Percentiles rank a stretch among this genome's conserved stretches.
These are phyloP conservation scores for Xenosphaeropsis pyriputrescens DNA, from an alignment of 2,329 filamentous ascomycete species.

Conservation along the genomic window DNA sequence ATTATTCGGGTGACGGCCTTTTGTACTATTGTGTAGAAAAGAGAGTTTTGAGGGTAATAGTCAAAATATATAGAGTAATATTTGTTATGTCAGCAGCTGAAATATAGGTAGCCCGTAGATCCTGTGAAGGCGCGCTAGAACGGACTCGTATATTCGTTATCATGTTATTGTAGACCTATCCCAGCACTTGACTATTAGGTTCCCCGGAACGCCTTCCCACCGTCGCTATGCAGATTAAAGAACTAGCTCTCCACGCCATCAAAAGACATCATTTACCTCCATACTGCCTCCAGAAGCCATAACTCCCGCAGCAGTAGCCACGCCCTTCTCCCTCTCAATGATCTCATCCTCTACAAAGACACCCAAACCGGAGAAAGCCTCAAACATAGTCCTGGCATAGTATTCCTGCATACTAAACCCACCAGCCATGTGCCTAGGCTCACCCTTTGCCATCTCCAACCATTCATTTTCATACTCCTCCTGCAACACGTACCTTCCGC, in stretches of 20 bases:
- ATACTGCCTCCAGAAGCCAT: conserved; percentile 22
- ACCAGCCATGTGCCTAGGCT: conserved; percentile 54
- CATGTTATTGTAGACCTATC: too few species aligned
- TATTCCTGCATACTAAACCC: conserved; percentile 79
- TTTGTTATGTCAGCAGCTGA: too few species aligned
- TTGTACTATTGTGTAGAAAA: too few species aligned
- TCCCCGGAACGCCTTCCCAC: conserved; percentile 1
- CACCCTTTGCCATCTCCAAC: conserved; percentile 50
- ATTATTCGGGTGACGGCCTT: too few species aligned
- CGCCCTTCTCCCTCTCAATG: conserved; percentile 16
- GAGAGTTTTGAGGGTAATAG: too few species aligned
- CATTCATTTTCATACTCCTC: conserved; percentile 62
- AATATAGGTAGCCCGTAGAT: neutral
- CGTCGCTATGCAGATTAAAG: neutral
- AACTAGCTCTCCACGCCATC: neutral
- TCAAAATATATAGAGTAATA: too few species aligned
- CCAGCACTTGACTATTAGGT: too few species aligned
- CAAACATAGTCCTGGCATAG: conserved; percentile 64
- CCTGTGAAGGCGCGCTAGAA: too few species aligned
- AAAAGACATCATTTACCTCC: conserved; percentile 34
- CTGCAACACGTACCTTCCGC: conserved; percentile 56
- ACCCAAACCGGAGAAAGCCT: conserved; percentile 79
- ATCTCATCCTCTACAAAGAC: conserved; percentile 69
- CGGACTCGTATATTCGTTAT: too few species aligned
- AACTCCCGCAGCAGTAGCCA: conserved; percentile 22